phyloP scores from a whole-genome alignment of 2,329 filamentous ascomycete species.

The Lecanicillium sp. region DNA sequence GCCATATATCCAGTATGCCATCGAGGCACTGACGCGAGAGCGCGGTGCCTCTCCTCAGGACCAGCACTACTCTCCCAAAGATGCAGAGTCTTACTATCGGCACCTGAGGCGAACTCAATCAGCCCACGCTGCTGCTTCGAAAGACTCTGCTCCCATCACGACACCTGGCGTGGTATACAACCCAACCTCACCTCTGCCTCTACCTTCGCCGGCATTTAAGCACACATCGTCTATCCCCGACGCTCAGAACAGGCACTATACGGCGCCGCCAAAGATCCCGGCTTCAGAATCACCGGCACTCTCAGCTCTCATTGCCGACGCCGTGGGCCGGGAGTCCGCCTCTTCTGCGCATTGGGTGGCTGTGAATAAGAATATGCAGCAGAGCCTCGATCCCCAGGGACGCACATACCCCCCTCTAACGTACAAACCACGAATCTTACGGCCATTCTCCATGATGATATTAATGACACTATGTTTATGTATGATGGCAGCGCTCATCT shows the following conservation, averaged over 20 bases:
- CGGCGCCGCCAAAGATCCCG: not conserved
- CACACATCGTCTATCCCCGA: no score
- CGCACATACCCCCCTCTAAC: slow-evolving; percentile 45
- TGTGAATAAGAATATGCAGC: slow-evolving; percentile 24
- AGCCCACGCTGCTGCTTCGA: not conserved
- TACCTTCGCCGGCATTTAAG: no score
- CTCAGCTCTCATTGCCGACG: slow-evolving; percentile 1
- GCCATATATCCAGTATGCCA: slow-evolving; percentile 82
- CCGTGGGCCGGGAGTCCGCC: slow-evolving; percentile 2
- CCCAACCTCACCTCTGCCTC: no score
- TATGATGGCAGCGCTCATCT: slow-evolving; percentile 66
- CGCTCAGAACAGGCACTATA: not conserved
- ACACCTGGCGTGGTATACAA: no score
- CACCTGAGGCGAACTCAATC: slow-evolving; percentile 4
- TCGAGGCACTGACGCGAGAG: slow-evolving; percentile 76
- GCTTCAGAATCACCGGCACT: slow-evolving; percentile 3
- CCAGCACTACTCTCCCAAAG: slow-evolving; percentile 39
- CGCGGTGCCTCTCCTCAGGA: slow-evolving; percentile 52
- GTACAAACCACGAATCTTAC: slow-evolving; percentile 65
- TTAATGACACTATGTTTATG: slow-evolving; percentile 55
- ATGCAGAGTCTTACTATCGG: slow-evolving; percentile 21
- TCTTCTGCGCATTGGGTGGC: slow-evolving; percentile 20
- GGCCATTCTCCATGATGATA: slow-evolving; percentile 53
- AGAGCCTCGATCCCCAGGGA: slow-evolving; percentile 29
- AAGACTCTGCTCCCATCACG: no score